Conservation (phyloP, 208 protist species). For the Trypanosoma caninum region DNA sequence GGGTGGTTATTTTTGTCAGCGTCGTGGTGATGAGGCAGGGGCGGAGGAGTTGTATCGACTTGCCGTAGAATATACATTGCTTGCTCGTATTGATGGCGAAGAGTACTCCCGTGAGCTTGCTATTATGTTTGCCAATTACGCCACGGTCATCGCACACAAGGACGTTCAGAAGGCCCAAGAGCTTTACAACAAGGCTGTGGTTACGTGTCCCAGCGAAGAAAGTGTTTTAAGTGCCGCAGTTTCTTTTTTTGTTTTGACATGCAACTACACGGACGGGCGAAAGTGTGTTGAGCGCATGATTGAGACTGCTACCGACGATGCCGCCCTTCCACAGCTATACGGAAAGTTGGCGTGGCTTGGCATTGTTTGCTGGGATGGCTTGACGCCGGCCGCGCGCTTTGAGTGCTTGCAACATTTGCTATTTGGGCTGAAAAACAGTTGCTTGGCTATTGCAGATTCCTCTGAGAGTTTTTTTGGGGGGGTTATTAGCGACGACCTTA, state of each 20-base stretch:
- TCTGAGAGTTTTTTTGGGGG: conserved; percentile 2
- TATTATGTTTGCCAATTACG: conserved; percentile 76
- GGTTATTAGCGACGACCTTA: conserved; percentile 21
- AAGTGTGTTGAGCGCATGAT: conserved; percentile 45
- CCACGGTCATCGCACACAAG: conserved; percentile 45
- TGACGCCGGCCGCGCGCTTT: conserved; percentile 28
- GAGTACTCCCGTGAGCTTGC: conserved; percentile 53
- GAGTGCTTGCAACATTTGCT: conserved; percentile 64
- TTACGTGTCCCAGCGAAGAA: conserved; percentile 36
- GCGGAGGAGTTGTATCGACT: conserved; percentile 70
- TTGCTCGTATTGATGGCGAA: conserved; percentile 20
- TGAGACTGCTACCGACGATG: conserved; percentile 5
- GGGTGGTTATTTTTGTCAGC: conserved; percentile 79
- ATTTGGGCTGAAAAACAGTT: conserved; percentile 16
- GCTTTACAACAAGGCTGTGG: conserved; percentile 58
- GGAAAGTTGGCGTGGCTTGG: conserved; percentile 39
- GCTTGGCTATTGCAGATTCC: conserved; percentile 14
- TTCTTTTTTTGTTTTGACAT: conserved; percentile 61
- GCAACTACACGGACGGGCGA: conserved; percentile 54
- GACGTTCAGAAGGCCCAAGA: conserved; percentile 28
- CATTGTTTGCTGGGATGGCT: conserved; percentile 35
- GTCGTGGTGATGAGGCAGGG: conserved; percentile 49
- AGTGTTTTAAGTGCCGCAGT: conserved; percentile 62
- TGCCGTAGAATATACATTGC: conserved; percentile 42
- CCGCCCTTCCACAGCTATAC: conserved; percentile 17